Evolutionary conservation across 768 basidiomycete species (phyloP), one percentile per base, ranked within the genome.

Genomic region (Pisolithus sp.): DNA sequence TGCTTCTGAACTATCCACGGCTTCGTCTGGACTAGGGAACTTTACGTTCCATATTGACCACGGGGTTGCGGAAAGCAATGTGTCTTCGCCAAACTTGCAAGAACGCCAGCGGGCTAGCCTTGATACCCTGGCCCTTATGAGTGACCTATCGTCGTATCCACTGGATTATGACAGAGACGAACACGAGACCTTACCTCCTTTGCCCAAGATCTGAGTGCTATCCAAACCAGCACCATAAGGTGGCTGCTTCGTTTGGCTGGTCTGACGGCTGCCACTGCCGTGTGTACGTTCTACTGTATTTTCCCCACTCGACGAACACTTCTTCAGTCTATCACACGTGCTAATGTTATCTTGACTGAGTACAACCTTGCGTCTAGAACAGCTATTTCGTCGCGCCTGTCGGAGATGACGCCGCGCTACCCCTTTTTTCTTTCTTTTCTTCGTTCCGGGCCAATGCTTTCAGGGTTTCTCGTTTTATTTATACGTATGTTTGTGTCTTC

Each of bases 1-100:
- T 5, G 83, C 74, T 9, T 89, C 86, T n/a, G 80, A 87, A 63
- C 62, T 86, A 31, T 89, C 89, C 10, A 85, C 86, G 4, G 79
- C 82, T 31, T 87, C 87, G 20, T 83, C 85, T 23, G 89, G 88
- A n/a, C 72, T 92, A 38, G 86, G 85, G 17, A 85, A 85, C 23
- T 92, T 89, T 76, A 83, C 89, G 37, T 92, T 92, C 79, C 87
- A 90, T 54, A 88, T 92, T 61, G 87, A 89, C 57, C 74, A 82
- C 30, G 82, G 82, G 50, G 68, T 61, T 34, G 55, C 62, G 17
- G 78, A 78, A 36, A 57, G 61, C 21, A 43, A 41, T 18, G 60
- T 61, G 2, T 49, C 63, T 20, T 70, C 75, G 28, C 63, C 76
- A 37, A 62, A 70, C 57, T 67, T 70, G 53, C 69, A 70, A 43